Evolutionary conservation across 1,284 basidiomycete species (phyloP).

Genomic region (Jaminaea rosea): DNA sequence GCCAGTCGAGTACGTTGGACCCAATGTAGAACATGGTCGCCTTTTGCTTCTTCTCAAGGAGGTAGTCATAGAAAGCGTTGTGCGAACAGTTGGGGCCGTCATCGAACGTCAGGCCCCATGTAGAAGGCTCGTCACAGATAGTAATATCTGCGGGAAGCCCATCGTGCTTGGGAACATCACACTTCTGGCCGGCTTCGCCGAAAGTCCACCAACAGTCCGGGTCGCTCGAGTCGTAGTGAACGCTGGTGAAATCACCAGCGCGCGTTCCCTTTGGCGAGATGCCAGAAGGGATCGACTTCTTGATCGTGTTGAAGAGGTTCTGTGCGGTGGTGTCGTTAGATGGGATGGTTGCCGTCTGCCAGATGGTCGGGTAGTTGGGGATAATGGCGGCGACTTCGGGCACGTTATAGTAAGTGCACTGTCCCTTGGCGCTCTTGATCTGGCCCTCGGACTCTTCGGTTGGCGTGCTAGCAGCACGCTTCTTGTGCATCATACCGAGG

Average conservation of each 20-base stretch:
- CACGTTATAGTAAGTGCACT: conserved; percentile 30
- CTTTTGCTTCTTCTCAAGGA: conserved; percentile 14
- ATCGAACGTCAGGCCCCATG: conserved; percentile 38
- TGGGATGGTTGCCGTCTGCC: conserved; percentile 48
- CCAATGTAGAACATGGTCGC: conserved; percentile 31
- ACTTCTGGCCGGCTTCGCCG: conserved; percentile 2
- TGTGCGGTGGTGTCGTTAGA: conserved; percentile 47
- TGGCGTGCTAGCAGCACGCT: neutral
- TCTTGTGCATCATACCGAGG: neutral
- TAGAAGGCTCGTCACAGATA: conserved; percentile 48
- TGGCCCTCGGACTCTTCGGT: conserved; percentile 23
- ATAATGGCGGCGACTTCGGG: conserved; percentile 24
- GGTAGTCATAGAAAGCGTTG: conserved; percentile 22
- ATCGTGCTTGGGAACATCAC: conserved; percentile 26
- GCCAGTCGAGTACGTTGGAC: conserved; percentile 13
- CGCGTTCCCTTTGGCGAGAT: conserved; percentile 45
- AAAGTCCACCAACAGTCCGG: conserved; percentile 17
- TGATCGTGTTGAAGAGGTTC: conserved; percentile 40
- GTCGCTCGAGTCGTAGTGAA: conserved; percentile 3
- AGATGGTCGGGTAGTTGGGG: conserved; percentile 36
- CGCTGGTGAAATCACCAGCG: conserved; percentile 8
- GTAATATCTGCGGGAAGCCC: conserved; percentile 45
- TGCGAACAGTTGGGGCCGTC: conserved; percentile 37
- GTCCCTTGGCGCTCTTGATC: conserved; percentile 14
- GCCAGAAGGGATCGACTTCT: conserved; percentile 45